Base-by-base conservation (phyloP, 495 filamentous ascomycete genomes). In the Jackrogersella minutella region DNA sequence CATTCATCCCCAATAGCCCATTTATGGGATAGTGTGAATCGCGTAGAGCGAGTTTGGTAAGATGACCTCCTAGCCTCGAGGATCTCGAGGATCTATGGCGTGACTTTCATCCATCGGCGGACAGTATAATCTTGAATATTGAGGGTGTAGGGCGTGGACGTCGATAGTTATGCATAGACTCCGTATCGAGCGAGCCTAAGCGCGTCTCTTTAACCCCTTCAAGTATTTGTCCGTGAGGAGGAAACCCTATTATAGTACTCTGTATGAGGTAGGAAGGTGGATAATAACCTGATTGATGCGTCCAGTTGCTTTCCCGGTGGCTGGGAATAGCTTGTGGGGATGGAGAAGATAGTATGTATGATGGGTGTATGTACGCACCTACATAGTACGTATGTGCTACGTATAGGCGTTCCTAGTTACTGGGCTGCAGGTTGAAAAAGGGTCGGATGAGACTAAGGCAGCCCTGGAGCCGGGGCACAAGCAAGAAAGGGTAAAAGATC, bases 271-370 rank as follows among this genome's bases (percentile, higher is more conserved):
- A 47, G 50, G 49, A 21, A 49, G 47, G 55, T 69, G 66, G 66
- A 64, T 64, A 57, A 56, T 64, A 43, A 51, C 41, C 56, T 64
- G 60, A 69, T 64, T 69, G 37, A 56, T 56, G 49, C 56, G 21
- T 16, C 14, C n/a, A n/a, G n/a, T n/a, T n/a, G 26, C 10, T 56
- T 28, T 64, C 52, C 58, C 28, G 44, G 41, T 54, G 44, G 39
- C 13, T 68, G 53, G 53, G 44, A 62, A 53, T 36, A 52, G 17
- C n/a, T 13, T 39, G 53, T 59, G 59, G 59, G 19, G 34, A 44
- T 55, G 11, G 44, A 44, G 14, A 16, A 33, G n/a, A n/a, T n/a
- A n/a, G n/a, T n/a, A n/a, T n/a, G n/a, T n/a, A n/a, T n/a, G n/a
- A n/a, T n/a, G n/a, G n/a, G n/a, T n/a, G n/a, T n/a, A n/a, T n/a